These are phyloP conservation scores for Grosmannia clavigera DNA, from an alignment of 2,329 filamentous ascomycete genomes.

Conservation along the genomic window DNA sequence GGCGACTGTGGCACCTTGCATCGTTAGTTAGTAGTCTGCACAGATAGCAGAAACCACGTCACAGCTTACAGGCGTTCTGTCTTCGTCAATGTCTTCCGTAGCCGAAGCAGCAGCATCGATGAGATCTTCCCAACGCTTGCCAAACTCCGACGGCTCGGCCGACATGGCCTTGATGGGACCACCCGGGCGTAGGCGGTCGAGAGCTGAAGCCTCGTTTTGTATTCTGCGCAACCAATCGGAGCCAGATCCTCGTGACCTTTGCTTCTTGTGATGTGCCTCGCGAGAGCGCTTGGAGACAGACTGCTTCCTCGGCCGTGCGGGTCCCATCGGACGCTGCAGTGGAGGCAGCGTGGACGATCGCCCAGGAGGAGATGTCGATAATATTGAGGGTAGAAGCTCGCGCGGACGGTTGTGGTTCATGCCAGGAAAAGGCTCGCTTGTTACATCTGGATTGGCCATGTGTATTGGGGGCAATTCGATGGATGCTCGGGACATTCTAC, in stretches of 20 bases:
- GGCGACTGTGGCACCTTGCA: constrained; percentile 51
- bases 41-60: neutral
- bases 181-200: constrained; percentile 48
- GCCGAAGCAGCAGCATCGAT: constrained; percentile 89
- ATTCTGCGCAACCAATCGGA: constrained; percentile 51
- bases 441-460: constrained; percentile 43
- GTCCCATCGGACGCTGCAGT: constrained; percentile 60
- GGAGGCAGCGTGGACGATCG: constrained; percentile 82
- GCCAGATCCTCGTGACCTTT: constrained; percentile 58
- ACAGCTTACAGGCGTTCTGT: constrained; percentile 69
- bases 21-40: constrained; percentile 7
- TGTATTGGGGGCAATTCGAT: constrained; percentile 65
- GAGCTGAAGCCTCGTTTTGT: constrained; percentile 32
- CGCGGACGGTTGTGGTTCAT: constrained; percentile 48
- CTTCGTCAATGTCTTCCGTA: constrained; percentile 81
- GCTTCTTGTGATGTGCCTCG: constrained; percentile 68
- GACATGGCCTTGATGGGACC: constrained; percentile 74
- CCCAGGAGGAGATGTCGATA: constrained; percentile 70
- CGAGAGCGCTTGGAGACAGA: constrained; percentile 72
- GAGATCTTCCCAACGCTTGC: constrained; percentile 90
- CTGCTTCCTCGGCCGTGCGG: constrained; percentile 66
- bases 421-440: constrained; percentile 60
- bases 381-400: constrained; percentile 71
- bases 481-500: constrained; percentile 50
- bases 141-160: constrained; percentile 71